Base-by-base conservation (phyloP, 352 stramenopile species). In the Thraustochytrium sp. region DNA sequence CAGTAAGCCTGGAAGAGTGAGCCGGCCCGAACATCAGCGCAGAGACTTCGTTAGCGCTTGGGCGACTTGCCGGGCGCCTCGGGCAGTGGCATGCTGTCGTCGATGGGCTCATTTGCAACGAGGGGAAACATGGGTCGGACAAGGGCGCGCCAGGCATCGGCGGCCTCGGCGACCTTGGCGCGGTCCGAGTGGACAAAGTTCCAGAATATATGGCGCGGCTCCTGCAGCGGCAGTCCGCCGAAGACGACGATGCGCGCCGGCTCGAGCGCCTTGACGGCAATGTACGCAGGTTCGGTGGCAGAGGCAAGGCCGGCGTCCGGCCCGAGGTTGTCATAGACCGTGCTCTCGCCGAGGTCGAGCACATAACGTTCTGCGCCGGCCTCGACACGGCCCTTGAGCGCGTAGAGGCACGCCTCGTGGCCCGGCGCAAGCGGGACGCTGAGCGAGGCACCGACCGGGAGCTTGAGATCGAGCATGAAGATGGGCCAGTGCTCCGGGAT, bases 161-260 rank as follows among this genome's bases (percentile, higher is more conserved):
- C 62, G 3, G 62, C 62, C 16, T 49, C 23, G 21, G 62, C 62
- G 23, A 75, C 36, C 36, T 75, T 21, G 62, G 34, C 62, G 13
- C 38, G 34, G 31, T 75, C 62, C 44, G 62, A 54, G 62, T 31
- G 8, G 31, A 75, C 62, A 55, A 75, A 75, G 36, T 75, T 75
- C 62, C 62, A 75, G 26, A 75, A 75, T 3, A 75, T 75, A 26
- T 75, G 62, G 3, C 62, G 38, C 16, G 34, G 34, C 29, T 75
- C 62, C 4, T 26, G 62, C 16, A 75, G 62, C 44, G 62, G 62
- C 21, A 54, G 34, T 18, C 62, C 62, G 34, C 62, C 62, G 2
- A 75, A 51, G 4, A 75, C 38, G 29, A 75, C 38, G 36, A 75
- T 36, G 3, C 38, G 34, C 8, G 62, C 38, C 8, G 21, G 9